Conservation (phyloP, 2,329 filamentous ascomycete genomes). For the Calonectria leucothoes region DNA sequence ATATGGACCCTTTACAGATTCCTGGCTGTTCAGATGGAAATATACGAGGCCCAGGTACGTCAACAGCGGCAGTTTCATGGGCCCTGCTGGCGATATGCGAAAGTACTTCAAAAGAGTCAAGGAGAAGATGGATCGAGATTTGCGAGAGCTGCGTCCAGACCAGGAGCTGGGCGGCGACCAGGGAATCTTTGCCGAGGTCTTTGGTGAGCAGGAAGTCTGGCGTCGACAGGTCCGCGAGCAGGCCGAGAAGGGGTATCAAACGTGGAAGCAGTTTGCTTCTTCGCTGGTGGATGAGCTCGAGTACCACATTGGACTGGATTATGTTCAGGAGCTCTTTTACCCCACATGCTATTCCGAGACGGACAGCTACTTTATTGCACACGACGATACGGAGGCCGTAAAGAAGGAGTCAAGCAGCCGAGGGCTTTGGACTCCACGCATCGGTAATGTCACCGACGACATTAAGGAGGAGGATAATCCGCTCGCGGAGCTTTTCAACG, state of each 20-base stretch:
- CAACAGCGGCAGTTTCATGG: slow-evolving; percentile 47
- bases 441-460: slow-evolving; percentile 36
- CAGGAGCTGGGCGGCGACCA: slow-evolving; percentile 43
- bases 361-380: slow-evolving; percentile 39
- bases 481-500: slow-evolving; percentile 15
- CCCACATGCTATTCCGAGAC: slow-evolving; percentile 44
- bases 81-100: slow-evolving; percentile 42
- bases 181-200: slow-evolving; percentile 46
- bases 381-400: slow-evolving; percentile 30
- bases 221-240: slow-evolving; percentile 28
- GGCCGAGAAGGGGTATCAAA: slow-evolving; percentile 10
- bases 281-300: slow-evolving; percentile 34
- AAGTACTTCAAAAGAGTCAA: slow-evolving; percentile 40
- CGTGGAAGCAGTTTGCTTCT: slow-evolving; percentile 24
- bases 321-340: slow-evolving; percentile 44
- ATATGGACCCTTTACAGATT: slow-evolving; percentile 39
- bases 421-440: slow-evolving; percentile 39
- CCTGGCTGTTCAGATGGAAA: slow-evolving; percentile 25
- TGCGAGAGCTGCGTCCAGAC: slow-evolving; percentile 20
- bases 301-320: slow-evolving; percentile 44
- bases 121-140: slow-evolving; percentile 39
- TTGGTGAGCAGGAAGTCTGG: slow-evolving; percentile 44
- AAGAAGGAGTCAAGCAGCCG: slow-evolving; percentile 28
- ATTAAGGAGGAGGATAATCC: slow-evolving; percentile 30
- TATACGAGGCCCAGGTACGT: slow-evolving; percentile 43